Base-by-base conservation (phyloP, 495 filamentous ascomycete species). In the Aspergillus nidulans region DNA sequence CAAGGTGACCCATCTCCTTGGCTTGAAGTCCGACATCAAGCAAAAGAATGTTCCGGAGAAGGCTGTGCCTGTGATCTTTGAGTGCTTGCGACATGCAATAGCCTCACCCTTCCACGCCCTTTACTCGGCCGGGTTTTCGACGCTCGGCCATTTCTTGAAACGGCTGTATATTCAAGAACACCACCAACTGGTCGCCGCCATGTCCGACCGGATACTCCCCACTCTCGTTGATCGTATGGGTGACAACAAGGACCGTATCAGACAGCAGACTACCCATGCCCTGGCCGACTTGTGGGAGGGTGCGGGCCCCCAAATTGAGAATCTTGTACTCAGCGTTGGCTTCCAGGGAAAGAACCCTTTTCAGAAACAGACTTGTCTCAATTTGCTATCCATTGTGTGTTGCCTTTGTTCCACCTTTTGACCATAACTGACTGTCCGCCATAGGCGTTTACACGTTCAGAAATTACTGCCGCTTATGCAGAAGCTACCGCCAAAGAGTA, bases 21-120 rank as follows among this genome's bases (percentile, higher is more conserved):
- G 75, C 58, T 69, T 92, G 68, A 95, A 95, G 68, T 88, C 87
- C 44, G 82, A 84, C 62, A 94, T 96, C 74, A 96, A 95, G 69
- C 90, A 92, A 63, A 85, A 85, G 53, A 88, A 88, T 72, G 87
- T 95, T 21, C 88, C 89, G 36, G 88, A 91, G 52, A 65, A 69
- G n/a, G 86, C 85, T 48, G 79, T 92, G 57, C 65, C 78, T 16
- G 76, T 81, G 30, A 80, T 94, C 49, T 91, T 94, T 70, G 88
- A 95, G 49, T 82, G 83, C 42, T 72, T 91, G 52, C 81, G 82
- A 30, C 64, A 82, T 12, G 83, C 87, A 43, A 86, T 91, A 43
- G 72, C 69, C 54, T 85, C 87, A 86, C 57, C 85, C 90, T 61
- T 81, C 81, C 24, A 71, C 77, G 9, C 81, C 94, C 43, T 79